These are phyloP conservation scores for Moesziomyces sp. DNA, from an alignment of 1,284 basidiomycete genomes.

Conservation along the genomic window DNA sequence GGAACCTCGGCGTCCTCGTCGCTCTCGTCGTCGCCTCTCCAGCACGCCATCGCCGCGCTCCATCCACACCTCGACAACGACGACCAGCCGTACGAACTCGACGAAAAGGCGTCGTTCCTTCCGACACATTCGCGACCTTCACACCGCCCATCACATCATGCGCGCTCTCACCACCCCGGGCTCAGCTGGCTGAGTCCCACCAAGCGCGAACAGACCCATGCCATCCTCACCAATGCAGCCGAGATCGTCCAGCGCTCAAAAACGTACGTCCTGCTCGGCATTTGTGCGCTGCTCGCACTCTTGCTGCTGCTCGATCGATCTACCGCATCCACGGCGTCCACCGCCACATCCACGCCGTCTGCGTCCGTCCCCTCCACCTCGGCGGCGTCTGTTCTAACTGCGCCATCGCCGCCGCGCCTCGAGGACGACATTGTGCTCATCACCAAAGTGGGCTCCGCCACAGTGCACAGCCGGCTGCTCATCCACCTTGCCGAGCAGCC, in stretches of 20 bases:
- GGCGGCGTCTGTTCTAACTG: too few relatives aligned
- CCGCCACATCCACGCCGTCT: background rate
- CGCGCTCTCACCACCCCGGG: background rate
- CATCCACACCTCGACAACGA: too few relatives aligned
- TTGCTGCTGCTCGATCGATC: slow-evolving; percentile 6
- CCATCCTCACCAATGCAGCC: background rate
- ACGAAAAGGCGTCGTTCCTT: slow-evolving; percentile 1
- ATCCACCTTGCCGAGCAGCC: slow-evolving; percentile 27
- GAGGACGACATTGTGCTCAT: slow-evolving; percentile 45
- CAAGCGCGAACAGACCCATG: background rate
- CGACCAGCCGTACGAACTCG: slow-evolving; percentile 12
- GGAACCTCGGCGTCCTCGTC: slow-evolving; percentile 5
- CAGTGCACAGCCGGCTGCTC: slow-evolving; percentile 30
- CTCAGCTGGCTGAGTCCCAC: background rate
- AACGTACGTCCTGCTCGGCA: slow-evolving; percentile 11
- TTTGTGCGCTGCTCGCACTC: slow-evolving; percentile 14
- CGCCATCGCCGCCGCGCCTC: slow-evolving; percentile 1
- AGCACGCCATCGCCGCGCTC: background rate
- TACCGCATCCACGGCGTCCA: background rate
- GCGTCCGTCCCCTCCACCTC: background rate
- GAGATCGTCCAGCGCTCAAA: background rate
- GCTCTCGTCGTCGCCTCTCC: slow-evolving; percentile 8
- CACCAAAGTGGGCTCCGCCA: slow-evolving; percentile 43
- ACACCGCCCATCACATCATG: background rate
- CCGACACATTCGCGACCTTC: background rate